Evolutionary conservation across 2,329 filamentous ascomycete species (phyloP).

Genomic region (Didymella glomerata): DNA sequence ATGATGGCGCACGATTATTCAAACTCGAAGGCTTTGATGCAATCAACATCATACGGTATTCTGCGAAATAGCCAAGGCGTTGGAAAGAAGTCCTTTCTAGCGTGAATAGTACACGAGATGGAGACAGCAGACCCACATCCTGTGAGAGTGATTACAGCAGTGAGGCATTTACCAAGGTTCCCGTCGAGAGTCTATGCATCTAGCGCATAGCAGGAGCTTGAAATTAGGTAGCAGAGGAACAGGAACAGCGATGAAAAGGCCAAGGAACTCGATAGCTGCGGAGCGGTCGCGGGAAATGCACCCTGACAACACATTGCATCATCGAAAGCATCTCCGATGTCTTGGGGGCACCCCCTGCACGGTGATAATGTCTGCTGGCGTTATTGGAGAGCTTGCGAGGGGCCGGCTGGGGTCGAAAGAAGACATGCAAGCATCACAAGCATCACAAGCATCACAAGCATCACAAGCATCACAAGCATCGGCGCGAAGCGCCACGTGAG

Average conservation of each 20-base stretch:
- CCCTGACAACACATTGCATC: neutral
- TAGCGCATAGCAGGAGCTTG: neutral
- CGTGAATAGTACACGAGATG: too few species aligned
- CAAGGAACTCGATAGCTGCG: neutral
- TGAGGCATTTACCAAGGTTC: neutral
- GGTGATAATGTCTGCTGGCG: neutral
- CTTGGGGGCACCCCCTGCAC: neutral
- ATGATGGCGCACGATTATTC: neutral
- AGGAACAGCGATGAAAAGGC: neutral
- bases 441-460: constrained; percentile 5
- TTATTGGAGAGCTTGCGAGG: neutral
- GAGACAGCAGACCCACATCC: too few species aligned
- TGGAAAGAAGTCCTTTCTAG: too few species aligned
- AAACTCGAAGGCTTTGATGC: neutral
- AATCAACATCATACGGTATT: neutral
- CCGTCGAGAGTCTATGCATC: neutral
- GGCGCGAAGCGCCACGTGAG: constrained; percentile 6
- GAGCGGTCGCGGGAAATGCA: neutral
- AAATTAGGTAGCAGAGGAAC: neutral
- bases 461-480: constrained; percentile 10
- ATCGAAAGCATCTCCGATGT: neutral
- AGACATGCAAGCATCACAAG: constrained; percentile 6
- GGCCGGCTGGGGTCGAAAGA: neutral
- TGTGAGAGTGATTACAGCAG: neutral
- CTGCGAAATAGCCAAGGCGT: too few species aligned